phyloP scores from a whole-genome alignment of 345 rosid species.

The Cardamine occulta region DNA sequence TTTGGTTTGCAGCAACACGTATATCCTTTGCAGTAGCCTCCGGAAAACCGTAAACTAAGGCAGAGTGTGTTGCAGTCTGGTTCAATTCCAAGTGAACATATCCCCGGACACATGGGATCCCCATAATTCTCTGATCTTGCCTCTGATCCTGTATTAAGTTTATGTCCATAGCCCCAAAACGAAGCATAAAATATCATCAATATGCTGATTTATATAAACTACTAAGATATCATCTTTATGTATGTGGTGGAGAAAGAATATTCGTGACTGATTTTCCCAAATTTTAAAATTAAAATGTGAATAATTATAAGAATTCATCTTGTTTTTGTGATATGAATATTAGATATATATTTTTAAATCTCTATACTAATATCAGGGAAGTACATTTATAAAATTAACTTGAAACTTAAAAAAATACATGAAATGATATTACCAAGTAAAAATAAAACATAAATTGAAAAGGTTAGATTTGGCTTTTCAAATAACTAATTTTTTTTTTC shows the following conservation, averaged over 20 bases:
- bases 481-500: too few relatives aligned
- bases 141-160: constrained; percentile 13
- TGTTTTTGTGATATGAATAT: not conserved
- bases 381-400: too few relatives aligned
- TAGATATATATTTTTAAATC: too few relatives aligned
- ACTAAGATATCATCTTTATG: not conserved
- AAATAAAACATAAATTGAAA: too few relatives aligned
- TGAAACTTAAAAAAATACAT: too few relatives aligned
- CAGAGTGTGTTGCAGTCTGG: constrained; percentile 31
- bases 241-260: not conserved
- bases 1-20: constrained; percentile 26
- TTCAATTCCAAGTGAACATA: constrained; percentile 21
- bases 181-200: not conserved
- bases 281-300: not conserved
- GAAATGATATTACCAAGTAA: too few relatives aligned
- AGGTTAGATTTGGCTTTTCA: too few relatives aligned
- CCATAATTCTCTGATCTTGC: constrained; percentile 17
- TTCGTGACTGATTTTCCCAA: not conserved
- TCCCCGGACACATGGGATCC: constrained; percentile 3
- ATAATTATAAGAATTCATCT: not conserved
- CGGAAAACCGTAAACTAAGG: not conserved
- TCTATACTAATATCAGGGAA: too few relatives aligned
- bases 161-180: not conserved
- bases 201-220: not conserved
- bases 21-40: constrained; percentile 9